Base-by-base conservation (phyloP, 352 stramenopile species). In the Phytophthora megakarya region DNA sequence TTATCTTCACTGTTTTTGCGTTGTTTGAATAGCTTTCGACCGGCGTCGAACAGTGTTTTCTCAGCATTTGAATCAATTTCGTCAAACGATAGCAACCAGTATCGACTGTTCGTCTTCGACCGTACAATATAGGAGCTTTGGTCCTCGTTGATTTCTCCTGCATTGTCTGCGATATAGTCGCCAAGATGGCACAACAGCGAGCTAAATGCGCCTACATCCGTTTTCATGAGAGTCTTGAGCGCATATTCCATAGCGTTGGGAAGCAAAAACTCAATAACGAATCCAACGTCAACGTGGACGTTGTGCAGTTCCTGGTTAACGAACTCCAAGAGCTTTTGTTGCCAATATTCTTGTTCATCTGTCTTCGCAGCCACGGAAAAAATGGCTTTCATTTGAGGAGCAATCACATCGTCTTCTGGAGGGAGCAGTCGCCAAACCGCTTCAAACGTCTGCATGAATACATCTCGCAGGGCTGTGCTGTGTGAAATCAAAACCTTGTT, bases 391-490 rank as follows among this genome's bases (percentile, higher is more conserved):
- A 89, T 53, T 37, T 94, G 78, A 1, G 50, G 44, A 0, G 57
- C 59, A 32, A 85, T 61, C 3, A 78, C 68, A 6, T 72, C 61
- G 8, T 73, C 47, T 23, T 70, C 57, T 35, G 71, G 64, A 2
- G 85, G 78, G 43, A 89, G 84, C 4, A 94, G 64, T 11, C 85
- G 72, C 85, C 85, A 94, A 28, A 90, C 72, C 3, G 65, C 55
- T 42, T 94, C 85, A 55, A 88, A 81, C 3, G 80, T 68, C 21
- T 64, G 66, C 54, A 92, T 56, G 48, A 90, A 30, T 22, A 70
- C 70, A 26, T 83, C 61, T 26, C 79, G 70, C 50, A 94, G 54
- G 1, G 22, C 57, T 49, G 73, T 69, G 16, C 42, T 77, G 13
- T 61, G 44, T 19, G 81, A 76, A 1, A 56, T 56, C 2, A 92